These are phyloP conservation scores for Juncus effusus DNA, from an alignment of 176 grass and related monocot species.

Conservation along the genomic window DNA sequence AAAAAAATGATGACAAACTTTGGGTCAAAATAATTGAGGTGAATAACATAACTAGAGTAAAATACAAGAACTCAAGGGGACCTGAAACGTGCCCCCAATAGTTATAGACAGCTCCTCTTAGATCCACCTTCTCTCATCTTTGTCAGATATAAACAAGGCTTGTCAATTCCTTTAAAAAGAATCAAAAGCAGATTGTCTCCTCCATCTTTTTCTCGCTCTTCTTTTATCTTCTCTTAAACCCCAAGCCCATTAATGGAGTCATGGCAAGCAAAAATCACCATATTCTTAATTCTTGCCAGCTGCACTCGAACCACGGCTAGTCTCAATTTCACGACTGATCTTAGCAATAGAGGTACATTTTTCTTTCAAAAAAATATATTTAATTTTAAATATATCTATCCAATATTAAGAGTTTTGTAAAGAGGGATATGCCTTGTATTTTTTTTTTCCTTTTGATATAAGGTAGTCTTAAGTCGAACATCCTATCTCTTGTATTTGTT, in stretches of 20 bases:
- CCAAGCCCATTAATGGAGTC: slow-evolving; percentile 39
- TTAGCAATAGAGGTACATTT: background rate
- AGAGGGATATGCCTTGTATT: no score
- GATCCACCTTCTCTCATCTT: slow-evolving; percentile 12
- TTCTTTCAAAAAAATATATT: no score
- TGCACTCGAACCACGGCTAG: slow-evolving; percentile 34
- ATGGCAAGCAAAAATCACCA: slow-evolving; percentile 34
- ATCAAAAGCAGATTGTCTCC: slow-evolving; percentile 3
- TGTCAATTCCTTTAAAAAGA: background rate
- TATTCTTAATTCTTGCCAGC: slow-evolving; percentile 5
- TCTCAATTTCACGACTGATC: slow-evolving; percentile 34
- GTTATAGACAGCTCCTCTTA: background rate
- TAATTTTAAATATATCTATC: no score
- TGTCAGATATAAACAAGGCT: background rate
- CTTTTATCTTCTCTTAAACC: background rate
- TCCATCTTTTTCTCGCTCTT: background rate
- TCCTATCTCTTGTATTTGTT: no score
- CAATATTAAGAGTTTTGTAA: no score
- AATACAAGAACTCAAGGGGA: background rate
- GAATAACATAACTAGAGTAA: background rate
- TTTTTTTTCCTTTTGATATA: no score
- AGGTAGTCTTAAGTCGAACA: no score
- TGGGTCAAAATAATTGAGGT: no score
- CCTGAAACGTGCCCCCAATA: background rate
- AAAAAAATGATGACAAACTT: no score